These are phyloP conservation scores for Trypanosoma avium DNA, from an alignment of 208 protist species.

Conservation along the genomic window DNA sequence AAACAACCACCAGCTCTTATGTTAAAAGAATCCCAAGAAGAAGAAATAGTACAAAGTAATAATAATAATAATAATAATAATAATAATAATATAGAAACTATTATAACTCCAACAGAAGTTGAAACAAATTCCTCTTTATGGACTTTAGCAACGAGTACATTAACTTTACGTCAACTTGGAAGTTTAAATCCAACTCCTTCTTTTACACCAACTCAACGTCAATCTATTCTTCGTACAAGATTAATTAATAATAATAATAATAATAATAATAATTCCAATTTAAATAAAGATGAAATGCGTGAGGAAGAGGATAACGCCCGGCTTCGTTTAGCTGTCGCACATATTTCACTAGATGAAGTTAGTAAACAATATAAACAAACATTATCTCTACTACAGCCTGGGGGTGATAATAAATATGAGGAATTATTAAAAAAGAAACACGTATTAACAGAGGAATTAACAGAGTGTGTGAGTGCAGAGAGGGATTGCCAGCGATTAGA, in stretches of 20 bases:
- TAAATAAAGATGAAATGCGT: conserved; percentile 5
- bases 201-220: conserved; percentile 8
- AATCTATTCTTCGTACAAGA: conserved; percentile 17
- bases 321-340: conserved; percentile 20
- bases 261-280: background rate
- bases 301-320: conserved; percentile 30
- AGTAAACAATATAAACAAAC: conserved; percentile 15
- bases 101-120: background rate
- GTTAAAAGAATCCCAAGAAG: conserved; percentile 5
- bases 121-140: background rate
- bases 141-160: conserved; percentile 11
- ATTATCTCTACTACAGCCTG: background rate
- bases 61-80: background rate
- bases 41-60: background rate
- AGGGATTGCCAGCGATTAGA: conserved; percentile 46
- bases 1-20: background rate
- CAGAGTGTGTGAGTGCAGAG: conserved; percentile 37
- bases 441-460: conserved; percentile 34
- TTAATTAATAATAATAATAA: too few relatives aligned
- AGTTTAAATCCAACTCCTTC: conserved; percentile 3
- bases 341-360: conserved; percentile 30
- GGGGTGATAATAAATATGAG: background rate
- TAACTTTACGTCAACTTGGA: conserved; percentile 15
- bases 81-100: background rate
- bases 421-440: conserved; percentile 25